phyloP scores from a whole-genome alignment of 169 alveolate genomes.

The Condylostoma magnum region DNA sequence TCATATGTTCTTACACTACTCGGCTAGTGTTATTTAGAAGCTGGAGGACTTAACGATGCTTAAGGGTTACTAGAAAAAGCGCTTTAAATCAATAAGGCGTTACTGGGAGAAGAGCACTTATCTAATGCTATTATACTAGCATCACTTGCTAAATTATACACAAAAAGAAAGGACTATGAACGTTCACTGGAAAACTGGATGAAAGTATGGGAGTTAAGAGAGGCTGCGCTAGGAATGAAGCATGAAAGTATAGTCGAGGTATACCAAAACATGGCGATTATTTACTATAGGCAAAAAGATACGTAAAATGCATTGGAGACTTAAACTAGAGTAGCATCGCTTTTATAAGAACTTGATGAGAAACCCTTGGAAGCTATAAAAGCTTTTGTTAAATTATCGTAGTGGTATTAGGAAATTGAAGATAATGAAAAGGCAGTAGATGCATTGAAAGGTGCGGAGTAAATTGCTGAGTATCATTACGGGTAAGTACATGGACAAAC shows the following conservation, averaged over 20 bases:
- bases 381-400: no score
- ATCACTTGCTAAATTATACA: conserved; percentile 11
- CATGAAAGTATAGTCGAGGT: conserved; percentile 28
- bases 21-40: neutral
- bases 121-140: conserved; percentile 32
- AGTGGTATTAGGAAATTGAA: neutral
- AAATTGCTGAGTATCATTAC: neutral
- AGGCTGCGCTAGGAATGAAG: conserved; percentile 27
- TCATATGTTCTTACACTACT: neutral
- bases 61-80: neutral
- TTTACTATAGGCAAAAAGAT: conserved; percentile 37
- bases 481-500: neutral
- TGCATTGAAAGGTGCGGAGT: neutral
- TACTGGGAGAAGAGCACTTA: conserved; percentile 47
- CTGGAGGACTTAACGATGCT: neutral
- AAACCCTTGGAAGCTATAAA: no score
- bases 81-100: neutral
- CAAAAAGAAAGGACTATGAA: conserved; percentile 34
- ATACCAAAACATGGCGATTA: conserved; percentile 42
- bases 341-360: conserved; percentile 28
- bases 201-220: conserved; percentile 41
- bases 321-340: conserved; percentile 24
- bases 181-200: conserved; percentile 40
- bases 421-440: neutral
- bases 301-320: conserved; percentile 36